Evolutionary conservation across 805 yeast genomes (phyloP).

Genomic region (Teunomyces funiuensis): DNA sequence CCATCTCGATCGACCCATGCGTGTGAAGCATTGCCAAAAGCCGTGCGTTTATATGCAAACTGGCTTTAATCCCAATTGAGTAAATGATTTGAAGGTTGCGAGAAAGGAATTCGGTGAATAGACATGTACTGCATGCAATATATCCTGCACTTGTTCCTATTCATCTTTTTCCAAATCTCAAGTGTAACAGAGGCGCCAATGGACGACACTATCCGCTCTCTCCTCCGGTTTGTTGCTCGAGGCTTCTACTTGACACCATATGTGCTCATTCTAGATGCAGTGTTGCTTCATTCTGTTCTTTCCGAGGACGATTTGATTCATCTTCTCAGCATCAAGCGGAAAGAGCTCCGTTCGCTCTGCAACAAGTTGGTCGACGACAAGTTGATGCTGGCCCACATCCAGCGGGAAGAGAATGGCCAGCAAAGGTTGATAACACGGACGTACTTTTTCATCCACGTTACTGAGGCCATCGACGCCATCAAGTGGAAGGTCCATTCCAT

Average conservation of each 20-base stretch:
- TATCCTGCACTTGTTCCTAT: too few relatives aligned
- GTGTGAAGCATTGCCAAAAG: background rate
- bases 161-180: background rate
- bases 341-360: conserved; percentile 81
- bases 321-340: conserved; percentile 78
- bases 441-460: conserved; percentile 82
- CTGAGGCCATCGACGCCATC: conserved; percentile 92
- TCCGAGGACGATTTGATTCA: conserved; percentile 89
- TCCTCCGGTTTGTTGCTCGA: conserved; percentile 77
- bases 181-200: too few relatives aligned
- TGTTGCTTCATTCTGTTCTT: conserved; percentile 81
- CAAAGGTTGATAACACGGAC: conserved; percentile 70
- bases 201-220: conserved; percentile 47
- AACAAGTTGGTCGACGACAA: conserved; percentile 83
- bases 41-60: background rate
- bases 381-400: conserved; percentile 66
- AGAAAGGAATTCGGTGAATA: too few relatives aligned
- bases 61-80: background rate
- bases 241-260: conserved; percentile 87
- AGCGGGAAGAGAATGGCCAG: conserved; percentile 63
- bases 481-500: conserved; percentile 95
- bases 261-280: conserved; percentile 81
- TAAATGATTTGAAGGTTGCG: background rate
- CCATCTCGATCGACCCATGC: background rate
- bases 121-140: background rate